phyloP scores from a whole-genome alignment of 371 early-diverging fungal genomes.

The Umbelopsis sp. region DNA sequence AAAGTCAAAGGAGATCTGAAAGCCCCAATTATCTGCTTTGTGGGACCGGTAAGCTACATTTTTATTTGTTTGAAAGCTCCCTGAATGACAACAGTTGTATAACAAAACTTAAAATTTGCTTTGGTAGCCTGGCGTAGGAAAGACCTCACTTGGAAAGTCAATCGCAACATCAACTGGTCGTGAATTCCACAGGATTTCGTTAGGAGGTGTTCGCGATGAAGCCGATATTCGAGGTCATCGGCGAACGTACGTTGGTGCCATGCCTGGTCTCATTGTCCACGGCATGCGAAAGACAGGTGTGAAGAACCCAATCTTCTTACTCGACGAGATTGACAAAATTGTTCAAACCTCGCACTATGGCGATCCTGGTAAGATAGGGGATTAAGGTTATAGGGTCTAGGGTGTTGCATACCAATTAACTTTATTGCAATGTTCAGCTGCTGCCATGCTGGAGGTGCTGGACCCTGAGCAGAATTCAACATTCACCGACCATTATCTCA shows the following conservation, averaged over 20 bases:
- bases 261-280: conserved; percentile 85
- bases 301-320: conserved; percentile 79
- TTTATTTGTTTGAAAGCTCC: neutral
- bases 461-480: conserved; percentile 87
- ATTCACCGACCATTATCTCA: conserved; percentile 82
- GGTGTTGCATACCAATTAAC: too few species aligned
- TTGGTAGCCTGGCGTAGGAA: conserved; percentile 74
- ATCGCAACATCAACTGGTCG: conserved; percentile 79
- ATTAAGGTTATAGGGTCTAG: neutral
- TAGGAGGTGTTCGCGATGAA: conserved; percentile 89
- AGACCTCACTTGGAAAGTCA: conserved; percentile 79
- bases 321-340: conserved; percentile 88
- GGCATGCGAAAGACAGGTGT: conserved; percentile 70
- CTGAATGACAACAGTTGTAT: neutral
- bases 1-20: conserved; percentile 74
- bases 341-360: conserved; percentile 66
- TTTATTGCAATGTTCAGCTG: conserved; percentile 34
- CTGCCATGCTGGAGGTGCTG: conserved; percentile 84
- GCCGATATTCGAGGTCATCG: conserved; percentile 90
- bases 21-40: conserved; percentile 80
- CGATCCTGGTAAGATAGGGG: conserved; percentile 62
- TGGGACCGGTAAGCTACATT: conserved; percentile 56
- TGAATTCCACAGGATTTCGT: conserved; percentile 79
- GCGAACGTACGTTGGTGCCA: conserved; percentile 85
- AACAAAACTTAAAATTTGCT: neutral